These are phyloP conservation scores for Coemansia sp. DNA, from an alignment of 192 early-diverging fungal species.

Conservation along the genomic window DNA sequence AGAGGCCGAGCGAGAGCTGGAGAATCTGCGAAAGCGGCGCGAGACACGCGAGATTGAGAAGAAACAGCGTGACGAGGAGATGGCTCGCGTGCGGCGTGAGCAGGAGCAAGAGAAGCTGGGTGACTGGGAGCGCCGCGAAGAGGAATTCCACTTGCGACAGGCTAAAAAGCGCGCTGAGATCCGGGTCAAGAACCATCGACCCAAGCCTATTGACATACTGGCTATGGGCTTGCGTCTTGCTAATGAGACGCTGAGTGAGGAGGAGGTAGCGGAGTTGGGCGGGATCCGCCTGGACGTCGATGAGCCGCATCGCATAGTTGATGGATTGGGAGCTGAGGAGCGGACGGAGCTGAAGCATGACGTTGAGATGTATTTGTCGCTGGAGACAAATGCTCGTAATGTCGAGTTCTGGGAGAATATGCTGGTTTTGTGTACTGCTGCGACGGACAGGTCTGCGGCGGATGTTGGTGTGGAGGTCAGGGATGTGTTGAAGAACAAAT, in stretches of 20 bases:
- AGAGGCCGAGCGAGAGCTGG: constrained; percentile 75
- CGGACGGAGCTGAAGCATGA: constrained; percentile 81
- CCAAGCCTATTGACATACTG: constrained; percentile 90
- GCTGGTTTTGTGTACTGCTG: constrained; percentile 75
- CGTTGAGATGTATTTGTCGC: constrained; percentile 80
- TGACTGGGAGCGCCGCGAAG: constrained; percentile 95
- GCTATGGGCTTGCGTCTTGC: constrained; percentile 87
- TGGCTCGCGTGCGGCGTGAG: constrained; percentile 73
- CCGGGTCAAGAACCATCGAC: constrained; percentile 79
- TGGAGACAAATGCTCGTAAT: constrained; percentile 78
- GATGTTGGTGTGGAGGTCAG: constrained; percentile 61
- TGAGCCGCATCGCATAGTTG: constrained; percentile 79
- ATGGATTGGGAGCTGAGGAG: constrained; percentile 65
- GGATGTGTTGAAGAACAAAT: constrained; percentile 69
- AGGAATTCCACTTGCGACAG: constrained; percentile 91
- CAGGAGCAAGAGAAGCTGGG: constrained; percentile 84
- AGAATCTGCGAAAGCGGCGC: constrained; percentile 76
- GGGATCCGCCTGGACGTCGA: constrained; percentile 68
- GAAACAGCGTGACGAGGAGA: constrained; percentile 79
- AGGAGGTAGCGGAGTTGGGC: constrained; percentile 74
- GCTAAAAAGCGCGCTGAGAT: constrained; percentile 91
- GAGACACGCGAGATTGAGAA: constrained; percentile 80
- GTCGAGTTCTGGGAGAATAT: constrained; percentile 85
- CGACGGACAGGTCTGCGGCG: constrained; percentile 4
- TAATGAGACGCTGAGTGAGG: constrained; percentile 64